Conservation (phyloP, 257 asterid genomes). For the Solanum piurae region DNA sequence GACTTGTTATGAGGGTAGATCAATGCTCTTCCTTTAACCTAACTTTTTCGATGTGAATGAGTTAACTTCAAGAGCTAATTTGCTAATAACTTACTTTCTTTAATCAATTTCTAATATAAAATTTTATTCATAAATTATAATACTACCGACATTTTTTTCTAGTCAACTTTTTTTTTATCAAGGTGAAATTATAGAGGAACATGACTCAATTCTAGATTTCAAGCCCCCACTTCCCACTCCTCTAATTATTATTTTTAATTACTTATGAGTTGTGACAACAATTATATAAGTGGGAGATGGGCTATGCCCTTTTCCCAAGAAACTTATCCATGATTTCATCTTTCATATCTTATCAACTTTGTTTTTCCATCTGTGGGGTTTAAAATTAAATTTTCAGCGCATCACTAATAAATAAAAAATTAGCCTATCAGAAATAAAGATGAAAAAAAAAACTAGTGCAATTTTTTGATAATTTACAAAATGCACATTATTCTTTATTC, state of each 20-base stretch:
- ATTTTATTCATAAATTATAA: not conserved
- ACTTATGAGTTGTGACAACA: slow-evolving; percentile 2
- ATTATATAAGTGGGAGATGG: slow-evolving; percentile 28
- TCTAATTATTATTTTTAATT: not conserved
- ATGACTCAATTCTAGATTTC: not conserved
- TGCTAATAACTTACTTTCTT: not conserved
- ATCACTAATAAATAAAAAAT: not conserved
- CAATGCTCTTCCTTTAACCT: too few species aligned
- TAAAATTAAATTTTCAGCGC: slow-evolving; percentile 13
- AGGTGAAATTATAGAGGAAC: not conserved
- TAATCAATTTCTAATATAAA: not conserved
- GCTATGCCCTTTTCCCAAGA: slow-evolving; percentile 62
- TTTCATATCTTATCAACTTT: slow-evolving; percentile 47
- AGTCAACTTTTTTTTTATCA: not conserved
- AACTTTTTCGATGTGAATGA: too few species aligned
- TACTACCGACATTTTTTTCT: too few species aligned
- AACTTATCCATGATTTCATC: slow-evolving; percentile 43
- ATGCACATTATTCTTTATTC: not conserved
- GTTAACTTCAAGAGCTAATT: not conserved
- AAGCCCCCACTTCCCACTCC: slow-evolving; percentile 5
- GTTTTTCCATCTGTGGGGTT: slow-evolving; percentile 34
- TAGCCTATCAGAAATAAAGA: not conserved
- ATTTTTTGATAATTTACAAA: not conserved
- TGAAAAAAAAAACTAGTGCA: not conserved
- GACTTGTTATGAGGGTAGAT: too few species aligned